These are phyloP conservation scores for Phytophthora boehmeriae DNA, from an alignment of 352 stramenopile species.

Conservation along the genomic window DNA sequence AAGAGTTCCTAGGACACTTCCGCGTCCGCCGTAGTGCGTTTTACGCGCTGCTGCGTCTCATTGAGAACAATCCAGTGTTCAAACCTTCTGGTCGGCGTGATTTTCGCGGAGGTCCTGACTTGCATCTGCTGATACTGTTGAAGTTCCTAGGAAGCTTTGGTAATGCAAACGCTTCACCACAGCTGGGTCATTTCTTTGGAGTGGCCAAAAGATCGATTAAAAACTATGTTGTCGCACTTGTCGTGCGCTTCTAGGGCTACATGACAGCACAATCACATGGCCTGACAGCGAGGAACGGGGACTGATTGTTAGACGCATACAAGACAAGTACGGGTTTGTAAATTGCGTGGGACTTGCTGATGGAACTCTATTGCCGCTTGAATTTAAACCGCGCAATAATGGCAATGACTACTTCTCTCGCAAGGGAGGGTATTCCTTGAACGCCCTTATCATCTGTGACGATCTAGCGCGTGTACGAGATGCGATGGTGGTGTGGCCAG, in stretches of 20 bases:
- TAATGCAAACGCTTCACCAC: not conserved
- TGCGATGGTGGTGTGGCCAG: slow-evolving; percentile 31
- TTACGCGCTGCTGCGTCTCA: not conserved
- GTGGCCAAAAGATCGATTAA: slow-evolving; percentile 6
- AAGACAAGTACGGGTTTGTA: not conserved
- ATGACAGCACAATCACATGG: slow-evolving; percentile 2
- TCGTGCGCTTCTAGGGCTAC: not conserved
- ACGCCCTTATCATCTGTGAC: slow-evolving; percentile 30
- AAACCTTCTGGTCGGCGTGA: slow-evolving; percentile 1
- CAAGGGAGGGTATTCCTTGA: slow-evolving; percentile 30
- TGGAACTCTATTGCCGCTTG: not conserved
- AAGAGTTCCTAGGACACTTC: slow-evolving; percentile 7
- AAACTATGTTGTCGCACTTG: slow-evolving; percentile 7
- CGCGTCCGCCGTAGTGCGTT: not conserved
- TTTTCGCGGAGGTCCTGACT: not conserved
- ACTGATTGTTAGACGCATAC: too few species aligned
- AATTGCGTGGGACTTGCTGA: not conserved
- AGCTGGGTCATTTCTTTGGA: slow-evolving; percentile 11
- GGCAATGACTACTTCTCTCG: slow-evolving; percentile 38
- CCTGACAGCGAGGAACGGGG: not conserved
- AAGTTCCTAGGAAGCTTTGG: slow-evolving; percentile 4
- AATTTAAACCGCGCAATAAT: slow-evolving; percentile 18
- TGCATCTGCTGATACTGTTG: slow-evolving; percentile 4
- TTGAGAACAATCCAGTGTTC: not conserved
- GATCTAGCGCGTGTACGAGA: slow-evolving; percentile 23